Evolutionary conservation across 2,329 filamentous ascomycete species (phyloP), one percentile per base, ranked within the genome.

Genomic region (Samsoniella hepiali): DNA sequence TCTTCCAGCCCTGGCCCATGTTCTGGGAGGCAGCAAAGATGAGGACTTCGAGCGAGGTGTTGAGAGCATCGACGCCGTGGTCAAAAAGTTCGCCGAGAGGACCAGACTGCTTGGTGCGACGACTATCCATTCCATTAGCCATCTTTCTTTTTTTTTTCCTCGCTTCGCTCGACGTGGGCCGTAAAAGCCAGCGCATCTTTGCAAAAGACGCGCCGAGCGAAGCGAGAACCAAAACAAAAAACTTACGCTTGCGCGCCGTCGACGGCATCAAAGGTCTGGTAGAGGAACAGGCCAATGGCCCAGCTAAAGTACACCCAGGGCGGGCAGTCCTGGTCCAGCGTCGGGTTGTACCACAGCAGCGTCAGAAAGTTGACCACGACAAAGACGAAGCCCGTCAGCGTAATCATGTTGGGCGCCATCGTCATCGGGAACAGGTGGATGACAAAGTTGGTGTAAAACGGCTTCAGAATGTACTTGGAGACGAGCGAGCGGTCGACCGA

Each of bases 251-350:
- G 95, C 36, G 90, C 85, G 59, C 95, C 95, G 77, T 99, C 95
- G 32, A 98, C 93, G 2, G 94, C 95, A 77, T 99, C 95, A 78
- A 99, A 97, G 1, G 94, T 98, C 84, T 99, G 95, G 77, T 99
- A 99, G 58, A 98, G 76, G 75, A 98, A 97, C 68, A 99, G 79
- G 2, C 95, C 95, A 38, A 91, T 76, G 4, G 93, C 89, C 91
- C 93, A 99, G 71, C 87, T 90, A 68, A 89, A 90, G 81, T 99
- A 99, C 17, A 99, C 94, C 95, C 95, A 99, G 1, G 86, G 75
- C 10, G 95, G 95, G 74, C 94, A 98, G 75, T 99, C 91, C 76
- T 91, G 89, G 77, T 98, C 93, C 55, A 99, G 84, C 0, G 86
- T 90, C n/a, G 95, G 95, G 70, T 91, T 95, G 79, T 97, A 99